Base-by-base conservation (phyloP, 306 rosid species). In the Acacia melanoxylon region DNA sequence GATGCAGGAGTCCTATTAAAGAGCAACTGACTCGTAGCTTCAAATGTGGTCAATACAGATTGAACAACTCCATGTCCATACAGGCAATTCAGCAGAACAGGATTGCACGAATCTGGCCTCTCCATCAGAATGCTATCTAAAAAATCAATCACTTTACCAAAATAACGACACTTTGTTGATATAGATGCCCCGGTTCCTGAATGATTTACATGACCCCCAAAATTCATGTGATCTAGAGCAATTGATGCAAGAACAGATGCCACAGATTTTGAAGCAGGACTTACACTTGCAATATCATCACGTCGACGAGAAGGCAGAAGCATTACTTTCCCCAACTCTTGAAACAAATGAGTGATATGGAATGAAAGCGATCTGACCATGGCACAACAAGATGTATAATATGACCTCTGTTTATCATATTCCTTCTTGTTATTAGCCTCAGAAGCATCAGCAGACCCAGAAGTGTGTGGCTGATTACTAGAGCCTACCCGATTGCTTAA, bases 241-340 rank as follows among this genome's bases (percentile, higher is more conserved):
- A 91, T 87, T 33, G 78, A 80, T 25, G 98, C 97, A 88, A 95
- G 89, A 72, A 91, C 88, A 80, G 98, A 91, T 78, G 98, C 97
- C 74, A 93, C 97, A 0, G 92, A 89, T 87, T 91, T 93, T 56
- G 98, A 90, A 66, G 98, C 84, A 67, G 98, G 88, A 17, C 92
- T 93, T 74, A 91, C 90, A 84, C 78, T 95, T 67, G 86, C 91
- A 86, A 86, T 75, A 82, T 95, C 98, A 83, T 95, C 98, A 37
- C 97, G 97, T 49, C 98, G 92, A 78, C 98, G 98, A 83, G 97
- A 91, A 69, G 98, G 98, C 78, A 86, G 91, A 86, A 89, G 69
- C 98, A 95, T 95, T 77, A 86, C 93, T 88, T 90, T 93, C 74
- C 98, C 98, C 58, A 95, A 73, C 92, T 95, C 98, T 87, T 95